Percentiles rank a stretch among this genome's conserved stretches.
phyloP scores from a whole-genome alignment of 202 grass and related monocot genomes.

The Tripidium arundinaceum region DNA sequence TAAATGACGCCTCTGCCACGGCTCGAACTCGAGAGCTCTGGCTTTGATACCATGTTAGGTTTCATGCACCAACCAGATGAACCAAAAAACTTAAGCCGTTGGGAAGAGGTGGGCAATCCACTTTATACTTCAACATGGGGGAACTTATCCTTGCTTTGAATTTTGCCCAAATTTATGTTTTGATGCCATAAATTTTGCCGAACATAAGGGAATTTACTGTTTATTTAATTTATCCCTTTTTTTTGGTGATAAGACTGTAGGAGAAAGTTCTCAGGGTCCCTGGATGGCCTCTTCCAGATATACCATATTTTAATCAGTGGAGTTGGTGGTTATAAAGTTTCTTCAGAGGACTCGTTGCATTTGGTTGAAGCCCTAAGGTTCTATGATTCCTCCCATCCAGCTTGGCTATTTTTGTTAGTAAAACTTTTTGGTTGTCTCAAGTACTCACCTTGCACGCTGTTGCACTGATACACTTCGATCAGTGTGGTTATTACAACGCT shows the following conservation, averaged over 20 bases:
- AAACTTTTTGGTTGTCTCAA: conserved; percentile 18
- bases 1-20: too few species aligned
- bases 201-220: too few species aligned
- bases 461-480: conserved; percentile 15
- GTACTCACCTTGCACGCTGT: conserved; percentile 26
- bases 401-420: conserved; percentile 20
- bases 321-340: conserved; percentile 98
- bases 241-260: conserved; percentile 63
- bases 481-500: conserved; percentile 81
- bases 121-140: neutral
- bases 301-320: conserved; percentile 95
- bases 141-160: neutral
- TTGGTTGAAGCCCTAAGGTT: conserved; percentile 99
- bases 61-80: neutral
- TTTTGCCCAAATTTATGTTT: neutral
- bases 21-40: too few species aligned
- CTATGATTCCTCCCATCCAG: conserved; percentile 16
- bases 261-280: conserved; percentile 73
- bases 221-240: conserved; percentile 18
- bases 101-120: neutral
- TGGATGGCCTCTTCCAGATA: conserved; percentile 95
- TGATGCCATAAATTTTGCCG: neutral
- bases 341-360: conserved; percentile 91
- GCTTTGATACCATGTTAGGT: too few species aligned
- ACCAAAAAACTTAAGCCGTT: neutral